These are phyloP conservation scores for Amanita rubescens DNA, from an alignment of 768 basidiomycete species.

Conservation along the genomic window DNA sequence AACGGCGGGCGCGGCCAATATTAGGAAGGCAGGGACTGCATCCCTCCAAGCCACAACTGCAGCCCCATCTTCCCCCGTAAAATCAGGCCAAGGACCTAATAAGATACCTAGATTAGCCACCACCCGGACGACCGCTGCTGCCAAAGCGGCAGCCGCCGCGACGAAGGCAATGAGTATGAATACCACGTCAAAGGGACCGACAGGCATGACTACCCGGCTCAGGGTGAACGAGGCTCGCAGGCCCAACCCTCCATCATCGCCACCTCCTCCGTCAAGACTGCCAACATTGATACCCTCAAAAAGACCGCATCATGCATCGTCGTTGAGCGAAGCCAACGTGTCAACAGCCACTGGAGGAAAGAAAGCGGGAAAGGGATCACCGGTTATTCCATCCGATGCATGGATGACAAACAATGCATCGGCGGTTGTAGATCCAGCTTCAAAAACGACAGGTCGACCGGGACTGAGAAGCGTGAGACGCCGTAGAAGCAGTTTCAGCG, in stretches of 20 bases:
- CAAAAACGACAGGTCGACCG: conserved; percentile 62
- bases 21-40: conserved; percentile 43
- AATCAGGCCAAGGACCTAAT: conserved; percentile 47
- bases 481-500: conserved; percentile 81
- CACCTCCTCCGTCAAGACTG: conserved; percentile 61
- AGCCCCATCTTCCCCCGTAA: conserved; percentile 27
- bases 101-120: conserved; percentile 63
- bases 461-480: conserved; percentile 66
- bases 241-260: conserved; percentile 48
- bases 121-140: conserved; percentile 42
- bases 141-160: conserved; percentile 34
- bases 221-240: conserved; percentile 14
- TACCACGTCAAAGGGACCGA: conserved; percentile 10
- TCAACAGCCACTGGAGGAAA: conserved; percentile 19
- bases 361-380: conserved; percentile 11
- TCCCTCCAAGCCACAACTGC: conserved; percentile 22
- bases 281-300: conserved; percentile 63
- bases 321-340: conserved; percentile 43
- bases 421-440: conserved; percentile 63
- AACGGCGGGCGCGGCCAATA: conserved; percentile 46
- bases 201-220: conserved; percentile 14
- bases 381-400: conserved; percentile 35
- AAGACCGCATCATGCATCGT: conserved; percentile 40
- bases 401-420: conserved; percentile 74
- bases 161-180: conserved; percentile 24